Evolutionary conservation across 106 monocot genomes (phyloP).

Genomic region (Triglochin maritima): DNA sequence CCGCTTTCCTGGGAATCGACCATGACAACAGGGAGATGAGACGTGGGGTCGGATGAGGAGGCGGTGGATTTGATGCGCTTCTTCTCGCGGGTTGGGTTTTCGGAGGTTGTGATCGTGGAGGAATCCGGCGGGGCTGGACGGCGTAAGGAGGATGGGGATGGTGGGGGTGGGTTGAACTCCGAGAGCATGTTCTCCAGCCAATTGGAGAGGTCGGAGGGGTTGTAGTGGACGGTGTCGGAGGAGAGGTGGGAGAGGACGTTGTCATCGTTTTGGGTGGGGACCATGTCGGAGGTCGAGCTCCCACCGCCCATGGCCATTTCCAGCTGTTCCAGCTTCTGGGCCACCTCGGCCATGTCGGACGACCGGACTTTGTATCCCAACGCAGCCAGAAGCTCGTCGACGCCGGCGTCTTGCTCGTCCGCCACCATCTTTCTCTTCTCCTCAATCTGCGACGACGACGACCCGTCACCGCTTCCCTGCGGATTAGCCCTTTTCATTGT

Average conservation of each 20-base stretch:
- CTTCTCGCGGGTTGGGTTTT: slow-evolving; percentile 14
- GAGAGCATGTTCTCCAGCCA: slow-evolving; percentile 65
- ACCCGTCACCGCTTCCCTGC: too few species aligned
- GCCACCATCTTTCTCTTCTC: slow-evolving; percentile 3
- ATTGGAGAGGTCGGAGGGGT: slow-evolving; percentile 59
- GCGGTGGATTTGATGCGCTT: slow-evolving; percentile 31
- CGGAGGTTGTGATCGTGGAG: too few species aligned
- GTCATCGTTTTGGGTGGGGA: neutral
- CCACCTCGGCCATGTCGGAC: slow-evolving; percentile 77
- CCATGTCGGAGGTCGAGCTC: slow-evolving; percentile 4
- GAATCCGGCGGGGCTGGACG: too few species aligned
- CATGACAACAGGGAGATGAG: slow-evolving; percentile 20
- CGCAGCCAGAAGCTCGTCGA: slow-evolving; percentile 58
- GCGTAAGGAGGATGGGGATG: neutral
- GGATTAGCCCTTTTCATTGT: too few species aligned
- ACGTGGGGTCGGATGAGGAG: neutral
- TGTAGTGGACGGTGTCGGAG: slow-evolving; percentile 71
- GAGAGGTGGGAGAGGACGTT: slow-evolving; percentile 36
- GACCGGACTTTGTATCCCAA: slow-evolving; percentile 76
- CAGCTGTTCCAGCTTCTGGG: slow-evolving; percentile 92
- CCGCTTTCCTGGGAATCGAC: slow-evolving; percentile 76
- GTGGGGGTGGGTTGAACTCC: slow-evolving; percentile 46
- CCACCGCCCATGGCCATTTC: slow-evolving; percentile 50
- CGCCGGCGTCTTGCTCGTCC: slow-evolving; percentile 25
- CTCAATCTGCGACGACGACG: neutral